Conservation (phyloP, 306 rosid species). For the Inga oerstediana region DNA sequence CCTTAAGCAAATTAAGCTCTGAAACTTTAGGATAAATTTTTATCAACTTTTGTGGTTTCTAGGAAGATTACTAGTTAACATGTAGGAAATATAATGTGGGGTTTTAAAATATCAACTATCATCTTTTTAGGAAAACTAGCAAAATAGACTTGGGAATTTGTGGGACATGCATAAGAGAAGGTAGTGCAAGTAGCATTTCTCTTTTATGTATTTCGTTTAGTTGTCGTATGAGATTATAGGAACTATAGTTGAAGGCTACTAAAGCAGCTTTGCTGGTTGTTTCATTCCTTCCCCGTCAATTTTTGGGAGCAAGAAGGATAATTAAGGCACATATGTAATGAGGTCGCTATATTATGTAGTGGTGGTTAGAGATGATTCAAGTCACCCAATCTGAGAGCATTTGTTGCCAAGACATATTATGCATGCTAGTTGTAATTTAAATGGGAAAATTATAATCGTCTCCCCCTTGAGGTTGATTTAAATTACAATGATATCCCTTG, state of each 20-base stretch:
- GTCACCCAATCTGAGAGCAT: conserved; percentile 1
- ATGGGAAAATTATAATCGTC: neutral
- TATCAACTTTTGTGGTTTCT: neutral
- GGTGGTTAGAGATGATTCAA: neutral
- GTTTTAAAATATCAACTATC: neutral
- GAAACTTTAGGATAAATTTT: neutral
- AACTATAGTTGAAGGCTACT: neutral
- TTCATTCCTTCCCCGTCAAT: neutral
- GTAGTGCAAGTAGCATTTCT: neutral
- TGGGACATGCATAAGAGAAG: neutral
- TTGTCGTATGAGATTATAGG: neutral
- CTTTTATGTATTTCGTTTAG: neutral
- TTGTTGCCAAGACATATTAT: conserved; percentile 5
- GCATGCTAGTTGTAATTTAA: neutral
- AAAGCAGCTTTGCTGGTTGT: neutral
- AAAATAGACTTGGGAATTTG: neutral
- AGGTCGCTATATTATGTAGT: neutral
- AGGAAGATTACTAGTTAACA: neutral
- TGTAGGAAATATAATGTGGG: neutral
- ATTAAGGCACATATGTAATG: neutral
- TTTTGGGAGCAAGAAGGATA: neutral
- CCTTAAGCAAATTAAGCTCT: neutral
- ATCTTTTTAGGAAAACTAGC: neutral
- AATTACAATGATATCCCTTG: neutral
- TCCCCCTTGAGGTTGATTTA: neutral